Percentiles rank a stretch among this genome's conserved stretches.
Conservation (phyloP, 2,329 filamentous ascomycete genomes). For the Fusarium sp. region DNA sequence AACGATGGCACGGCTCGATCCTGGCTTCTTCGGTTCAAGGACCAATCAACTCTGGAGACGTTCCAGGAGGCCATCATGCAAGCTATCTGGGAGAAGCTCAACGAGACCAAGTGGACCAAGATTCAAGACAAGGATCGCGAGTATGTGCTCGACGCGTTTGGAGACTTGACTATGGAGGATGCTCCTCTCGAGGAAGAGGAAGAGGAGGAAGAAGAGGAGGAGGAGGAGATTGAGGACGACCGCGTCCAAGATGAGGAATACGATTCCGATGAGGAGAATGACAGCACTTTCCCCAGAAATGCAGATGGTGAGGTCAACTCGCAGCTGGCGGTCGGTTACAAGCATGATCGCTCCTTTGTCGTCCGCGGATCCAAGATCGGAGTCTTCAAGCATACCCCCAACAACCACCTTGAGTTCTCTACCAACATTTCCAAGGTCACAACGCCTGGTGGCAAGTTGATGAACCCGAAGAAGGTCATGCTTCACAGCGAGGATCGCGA, state of each 20-base stretch:
- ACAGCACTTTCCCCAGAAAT: slow-evolving; percentile 76
- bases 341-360: slow-evolving; percentile 96
- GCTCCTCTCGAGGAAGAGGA: slow-evolving; percentile 58
- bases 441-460: slow-evolving; percentile 86
- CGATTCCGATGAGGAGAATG: slow-evolving; percentile 79
- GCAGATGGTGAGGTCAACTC: slow-evolving; percentile 88
- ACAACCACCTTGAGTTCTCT: slow-evolving; percentile 94
- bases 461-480: slow-evolving; percentile 98
- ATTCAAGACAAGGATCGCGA: slow-evolving; percentile 92
- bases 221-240: slow-evolving; percentile 70
- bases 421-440: slow-evolving; percentile 97
- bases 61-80: slow-evolving; percentile 97
- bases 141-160: slow-evolving; percentile 95
- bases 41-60: slow-evolving; percentile 80
- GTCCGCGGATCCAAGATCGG: slow-evolving; percentile 98
- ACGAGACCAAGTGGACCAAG: slow-evolving; percentile 94
- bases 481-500: slow-evolving; percentile 90
- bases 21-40: slow-evolving; percentile 93
- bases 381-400: slow-evolving; percentile 95
- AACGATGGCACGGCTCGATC: slow-evolving; percentile 91
- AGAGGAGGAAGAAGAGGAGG: slow-evolving; percentile 64
- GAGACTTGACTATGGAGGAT: slow-evolving; percentile 93
- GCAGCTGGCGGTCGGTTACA: slow-evolving; percentile 94
- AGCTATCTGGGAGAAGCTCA: slow-evolving; percentile 95
- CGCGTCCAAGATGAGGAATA: slow-evolving; percentile 77